These are phyloP conservation scores for Gymnopilus dilepis DNA, from an alignment of 768 basidiomycete species.

Conservation along the genomic window DNA sequence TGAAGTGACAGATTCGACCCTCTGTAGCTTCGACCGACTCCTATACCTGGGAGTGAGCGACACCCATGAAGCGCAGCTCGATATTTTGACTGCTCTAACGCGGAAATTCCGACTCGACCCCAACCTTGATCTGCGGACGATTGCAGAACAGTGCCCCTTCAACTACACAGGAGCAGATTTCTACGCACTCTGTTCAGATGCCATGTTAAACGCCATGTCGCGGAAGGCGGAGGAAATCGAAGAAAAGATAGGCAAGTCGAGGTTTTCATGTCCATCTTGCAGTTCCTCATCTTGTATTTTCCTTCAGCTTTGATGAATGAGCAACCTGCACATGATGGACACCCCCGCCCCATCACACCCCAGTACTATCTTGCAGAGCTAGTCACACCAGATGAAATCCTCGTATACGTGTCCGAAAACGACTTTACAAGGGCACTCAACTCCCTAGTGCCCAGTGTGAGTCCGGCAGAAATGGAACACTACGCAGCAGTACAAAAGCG, in stretches of 20 bases:
- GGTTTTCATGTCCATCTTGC: not conserved
- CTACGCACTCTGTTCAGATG: constrained; percentile 96
- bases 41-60: constrained; percentile 93
- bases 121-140: constrained; percentile 57
- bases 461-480: constrained; percentile 82
- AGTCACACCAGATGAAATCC: constrained; percentile 68
- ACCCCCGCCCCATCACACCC: constrained; percentile 77
- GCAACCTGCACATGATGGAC: constrained; percentile 42
- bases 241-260: constrained; percentile 62
- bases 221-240: constrained; percentile 85
- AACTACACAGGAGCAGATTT: constrained; percentile 98
- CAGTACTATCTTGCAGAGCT: constrained; percentile 92
- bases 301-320: constrained; percentile 55
- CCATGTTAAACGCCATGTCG: constrained; percentile 94
- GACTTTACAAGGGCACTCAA: constrained; percentile 82
- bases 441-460: constrained; percentile 82
- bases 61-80: constrained; percentile 82
- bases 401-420: constrained; percentile 70
- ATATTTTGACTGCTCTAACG: constrained; percentile 89
- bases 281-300: not conserved
- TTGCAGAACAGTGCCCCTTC: constrained; percentile 84
- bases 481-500: constrained; percentile 74
- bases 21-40: constrained; percentile 91
- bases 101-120: constrained; percentile 88
- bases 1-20: not conserved